These are phyloP conservation scores for Chaetothyriales sp. DNA, from an alignment of 2,329 filamentous ascomycete species.

Conservation along the genomic window DNA sequence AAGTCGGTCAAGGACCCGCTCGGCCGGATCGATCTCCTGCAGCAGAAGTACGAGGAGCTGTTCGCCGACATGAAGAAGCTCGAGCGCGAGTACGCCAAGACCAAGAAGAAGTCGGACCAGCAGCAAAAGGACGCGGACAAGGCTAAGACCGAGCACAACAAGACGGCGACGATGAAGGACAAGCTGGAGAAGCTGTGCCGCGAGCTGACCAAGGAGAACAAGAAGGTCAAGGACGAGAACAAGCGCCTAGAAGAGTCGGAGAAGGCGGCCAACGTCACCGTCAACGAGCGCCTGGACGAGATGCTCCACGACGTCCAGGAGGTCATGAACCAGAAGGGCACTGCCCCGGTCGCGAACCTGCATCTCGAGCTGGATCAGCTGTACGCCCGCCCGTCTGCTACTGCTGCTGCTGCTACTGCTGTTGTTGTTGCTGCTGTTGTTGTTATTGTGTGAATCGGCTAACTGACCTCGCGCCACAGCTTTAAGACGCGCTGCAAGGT, in stretches of 20 bases:
- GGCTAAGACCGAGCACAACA: conserved; percentile 73
- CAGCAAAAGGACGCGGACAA: conserved; percentile 95
- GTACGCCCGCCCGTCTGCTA: conserved; percentile 38
- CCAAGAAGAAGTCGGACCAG: conserved; percentile 87
- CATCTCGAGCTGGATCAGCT: conserved; percentile 83
- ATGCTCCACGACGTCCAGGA: conserved; percentile 76
- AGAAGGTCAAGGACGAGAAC: conserved; percentile 96
- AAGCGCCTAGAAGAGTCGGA: conserved; percentile 79
- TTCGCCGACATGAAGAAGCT: conserved; percentile 89
- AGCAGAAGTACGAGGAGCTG: conserved; percentile 82
- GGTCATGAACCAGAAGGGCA: conserved; percentile 75
- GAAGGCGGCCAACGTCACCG: conserved; percentile 64
- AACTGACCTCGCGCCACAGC: conserved; percentile 22
- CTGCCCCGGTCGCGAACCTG: conserved; percentile 63
- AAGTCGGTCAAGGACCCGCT: conserved; percentile 79
- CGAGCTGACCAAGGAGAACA: conserved; percentile 92
- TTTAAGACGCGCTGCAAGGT: conserved; percentile 79
- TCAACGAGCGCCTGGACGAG: conserved; percentile 71
- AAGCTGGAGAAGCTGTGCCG: conserved; percentile 93
- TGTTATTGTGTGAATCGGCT: conserved; percentile 2
- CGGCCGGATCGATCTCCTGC: conserved; percentile 79
- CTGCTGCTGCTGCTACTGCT: too few relatives aligned
- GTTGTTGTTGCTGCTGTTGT: too few relatives aligned
- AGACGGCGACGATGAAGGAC: conserved; percentile 81
- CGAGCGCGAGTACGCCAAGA: conserved; percentile 86